phyloP scores from a whole-genome alignment of 306 rosid species.

The Citrullus mucosospermus region DNA sequence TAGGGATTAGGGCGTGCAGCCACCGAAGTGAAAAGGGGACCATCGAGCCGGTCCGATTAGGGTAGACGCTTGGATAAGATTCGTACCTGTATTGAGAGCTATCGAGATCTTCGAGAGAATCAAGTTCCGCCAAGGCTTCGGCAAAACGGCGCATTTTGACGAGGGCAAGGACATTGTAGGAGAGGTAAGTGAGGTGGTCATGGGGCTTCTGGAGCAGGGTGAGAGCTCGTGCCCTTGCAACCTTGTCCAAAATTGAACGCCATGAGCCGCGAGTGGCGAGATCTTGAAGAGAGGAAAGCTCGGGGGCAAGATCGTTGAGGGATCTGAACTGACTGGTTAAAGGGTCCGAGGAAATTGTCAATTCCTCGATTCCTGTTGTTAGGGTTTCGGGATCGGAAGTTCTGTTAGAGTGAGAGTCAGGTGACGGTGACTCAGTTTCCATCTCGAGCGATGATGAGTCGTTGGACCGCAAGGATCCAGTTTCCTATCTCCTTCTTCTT shows the following conservation, averaged over 20 bases:
- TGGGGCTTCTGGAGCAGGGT: conserved; percentile 73
- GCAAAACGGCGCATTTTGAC: conserved; percentile 72
- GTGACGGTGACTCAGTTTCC: conserved; percentile 4
- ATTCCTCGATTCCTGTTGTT: conserved; percentile 11
- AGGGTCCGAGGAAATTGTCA: conserved; percentile 27
- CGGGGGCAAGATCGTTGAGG: conserved; percentile 46
- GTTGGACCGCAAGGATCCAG: background rate
- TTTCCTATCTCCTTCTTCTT: too few species aligned
- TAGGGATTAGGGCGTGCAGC: conserved; percentile 56
- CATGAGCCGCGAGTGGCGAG: conserved; percentile 84
- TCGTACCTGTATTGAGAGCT: conserved; percentile 55
- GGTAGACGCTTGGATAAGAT: conserved; percentile 45
- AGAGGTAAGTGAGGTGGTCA: conserved; percentile 70
- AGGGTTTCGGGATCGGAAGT: conserved; percentile 19
- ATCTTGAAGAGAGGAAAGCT: conserved; percentile 58
- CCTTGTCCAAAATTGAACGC: conserved; percentile 79
- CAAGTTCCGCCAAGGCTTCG: conserved; percentile 73
- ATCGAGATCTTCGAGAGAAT: conserved; percentile 63
- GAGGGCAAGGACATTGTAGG: conserved; percentile 71
- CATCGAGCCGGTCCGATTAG: conserved; percentile 65
- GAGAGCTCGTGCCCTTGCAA: conserved; percentile 63
- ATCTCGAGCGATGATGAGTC: background rate
- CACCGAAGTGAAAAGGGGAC: conserved; percentile 87
- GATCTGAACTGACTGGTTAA: conserved; percentile 26
- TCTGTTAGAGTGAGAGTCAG: conserved; percentile 23